Evolutionary conservation across 202 grass and related monocot species (phyloP).

Genomic region (Musa balbisiana): DNA sequence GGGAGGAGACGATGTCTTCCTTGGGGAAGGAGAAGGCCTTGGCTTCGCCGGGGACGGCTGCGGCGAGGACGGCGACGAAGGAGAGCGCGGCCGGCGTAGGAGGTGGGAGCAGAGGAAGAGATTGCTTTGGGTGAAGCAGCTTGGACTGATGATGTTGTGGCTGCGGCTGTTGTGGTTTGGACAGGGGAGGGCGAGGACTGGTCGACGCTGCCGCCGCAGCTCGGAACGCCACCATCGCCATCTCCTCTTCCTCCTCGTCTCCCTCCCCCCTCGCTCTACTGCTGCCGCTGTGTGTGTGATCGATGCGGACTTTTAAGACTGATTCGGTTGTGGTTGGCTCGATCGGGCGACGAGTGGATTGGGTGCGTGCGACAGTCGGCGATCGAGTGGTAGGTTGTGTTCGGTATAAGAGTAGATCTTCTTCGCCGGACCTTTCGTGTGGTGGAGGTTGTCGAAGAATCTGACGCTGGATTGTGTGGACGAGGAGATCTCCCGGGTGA

Average conservation of each 20-base stretch:
- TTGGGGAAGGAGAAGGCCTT: constrained; percentile 56
- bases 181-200: constrained; percentile 22
- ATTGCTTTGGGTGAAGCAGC: neutral
- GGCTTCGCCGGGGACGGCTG: constrained; percentile 26
- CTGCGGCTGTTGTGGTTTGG: neutral
- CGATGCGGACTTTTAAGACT: neutral
- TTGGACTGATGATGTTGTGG: neutral
- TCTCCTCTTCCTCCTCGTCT: neutral
- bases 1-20: constrained; percentile 57
- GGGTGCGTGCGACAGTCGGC: neutral
- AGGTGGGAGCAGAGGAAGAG: neutral
- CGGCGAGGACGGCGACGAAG: constrained; percentile 10
- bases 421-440: neutral
- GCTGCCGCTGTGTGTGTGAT: neutral
- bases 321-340: neutral
- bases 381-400: neutral
- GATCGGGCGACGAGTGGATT: too few species aligned
- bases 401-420: neutral
- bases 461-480: neutral
- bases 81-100: constrained; percentile 19
- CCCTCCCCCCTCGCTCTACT: neutral
- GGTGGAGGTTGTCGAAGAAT: neutral
- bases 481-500: too few species aligned
- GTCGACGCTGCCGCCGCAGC: constrained; percentile 30
- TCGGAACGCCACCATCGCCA: constrained; percentile 48